A percentile compares a stretch with the other conserved stretches of the same genome.
Evolutionary conservation across 306 rosid genomes (phyloP).

Genomic region (Adenanthera pavonina): DNA sequence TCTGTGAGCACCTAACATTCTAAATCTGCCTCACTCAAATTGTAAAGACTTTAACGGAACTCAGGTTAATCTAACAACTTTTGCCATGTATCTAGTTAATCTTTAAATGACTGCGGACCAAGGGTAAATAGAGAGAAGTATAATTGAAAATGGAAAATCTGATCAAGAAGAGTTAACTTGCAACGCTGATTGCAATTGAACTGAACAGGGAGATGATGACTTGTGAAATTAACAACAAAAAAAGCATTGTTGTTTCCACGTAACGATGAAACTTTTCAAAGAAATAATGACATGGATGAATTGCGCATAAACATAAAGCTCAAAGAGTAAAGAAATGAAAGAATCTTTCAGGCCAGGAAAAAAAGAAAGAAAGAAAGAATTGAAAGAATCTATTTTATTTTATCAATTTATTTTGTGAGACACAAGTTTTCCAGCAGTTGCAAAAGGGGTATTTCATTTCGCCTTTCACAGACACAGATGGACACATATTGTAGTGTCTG

Average conservation of each 20-base stretch:
- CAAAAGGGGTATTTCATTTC: constrained; percentile 43
- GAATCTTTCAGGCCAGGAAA: background rate
- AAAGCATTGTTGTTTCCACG: constrained; percentile 33
- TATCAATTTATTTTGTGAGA: constrained; percentile 8
- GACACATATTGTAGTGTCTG: constrained; percentile 16
- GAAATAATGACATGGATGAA: constrained; percentile 41
- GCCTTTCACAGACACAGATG: constrained; percentile 44
- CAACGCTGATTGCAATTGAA: background rate
- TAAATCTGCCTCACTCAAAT: too few relatives aligned
- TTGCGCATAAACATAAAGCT: constrained; percentile 33
- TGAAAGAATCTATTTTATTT: constrained; percentile 8
- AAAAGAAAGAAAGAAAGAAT: too few relatives aligned
- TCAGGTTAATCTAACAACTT: too few relatives aligned
- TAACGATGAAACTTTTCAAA: constrained; percentile 49
- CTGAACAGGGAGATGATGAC: background rate
- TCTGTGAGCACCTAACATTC: too few relatives aligned
- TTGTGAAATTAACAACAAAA: background rate
- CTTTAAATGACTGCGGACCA: background rate
- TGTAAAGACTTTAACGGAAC: too few relatives aligned
- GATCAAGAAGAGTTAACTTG: background rate
- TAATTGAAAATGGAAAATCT: constrained; percentile 26
- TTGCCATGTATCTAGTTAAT: too few relatives aligned
- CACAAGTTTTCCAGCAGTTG: constrained; percentile 46
- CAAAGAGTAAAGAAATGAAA: constrained; percentile 37
- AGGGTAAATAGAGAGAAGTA: background rate